Evolutionary conservation across 495 filamentous ascomycete genomes (phyloP), one percentile per base, ranked within the genome.

Genomic region (Jackrogersella multiformis): DNA sequence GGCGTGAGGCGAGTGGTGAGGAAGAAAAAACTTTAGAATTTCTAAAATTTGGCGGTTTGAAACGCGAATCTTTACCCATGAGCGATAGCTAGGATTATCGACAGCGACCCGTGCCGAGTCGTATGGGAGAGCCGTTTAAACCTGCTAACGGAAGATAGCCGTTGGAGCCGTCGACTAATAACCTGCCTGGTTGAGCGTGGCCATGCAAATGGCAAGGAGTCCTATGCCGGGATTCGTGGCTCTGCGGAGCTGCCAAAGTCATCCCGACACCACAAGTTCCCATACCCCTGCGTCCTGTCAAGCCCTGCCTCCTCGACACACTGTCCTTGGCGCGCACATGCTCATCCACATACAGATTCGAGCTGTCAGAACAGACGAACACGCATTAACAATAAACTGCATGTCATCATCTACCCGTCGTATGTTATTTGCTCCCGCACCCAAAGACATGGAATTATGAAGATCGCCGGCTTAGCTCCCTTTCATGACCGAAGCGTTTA

Each of bases 111-210:
- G 61, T 61, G 66, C 61, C 61, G 53, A 52, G 61, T 46, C 42
- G 42, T 46, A 26, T 46, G 21, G 20, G 21, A 46, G 21, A 46
- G 42, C 42, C 42, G 53, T 44, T n/a, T 60, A 61, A 61, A 51
- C 36, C 24, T 60, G 41, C 56, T 65, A 64, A 55, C 66, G 66
- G 66, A 69, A 64, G 51, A 34, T 56, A 56, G 56, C 66, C 66
- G 61, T 69, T 64, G 66, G 61, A 69, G 66, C 66, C 61, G 66
- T 41, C 30, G 42, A 45, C 53, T 62, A 64, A 68, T 58, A 39
- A 32, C 36, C 54, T 46, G 44, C 23, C 53, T 64, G 34, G 15
- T 42, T 66, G 63, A 48, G 44, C 26, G 53, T 45, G 26, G 63
- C 10, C 55, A 59, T 45, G 49, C 48, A 66, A 51, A 66, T n/a